These are phyloP conservation scores for Hortiboletus campestris DNA, from an alignment of 768 basidiomycete species.

Conservation along the genomic window DNA sequence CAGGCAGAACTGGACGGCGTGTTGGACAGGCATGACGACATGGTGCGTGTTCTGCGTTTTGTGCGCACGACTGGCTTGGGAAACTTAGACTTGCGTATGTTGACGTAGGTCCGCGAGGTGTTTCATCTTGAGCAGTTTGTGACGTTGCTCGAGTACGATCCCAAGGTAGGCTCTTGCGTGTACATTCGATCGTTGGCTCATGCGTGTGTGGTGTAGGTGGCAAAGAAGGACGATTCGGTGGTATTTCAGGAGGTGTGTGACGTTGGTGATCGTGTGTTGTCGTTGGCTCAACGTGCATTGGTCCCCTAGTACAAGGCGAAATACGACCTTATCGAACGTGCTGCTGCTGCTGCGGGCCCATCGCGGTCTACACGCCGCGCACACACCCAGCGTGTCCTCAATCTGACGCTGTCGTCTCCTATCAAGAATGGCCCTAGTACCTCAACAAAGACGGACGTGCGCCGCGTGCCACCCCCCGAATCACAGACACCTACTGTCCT, in stretches of 20 bases:
- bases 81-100: background rate
- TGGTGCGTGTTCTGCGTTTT: constrained; percentile 49
- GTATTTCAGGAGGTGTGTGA: constrained; percentile 71
- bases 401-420: constrained; percentile 33
- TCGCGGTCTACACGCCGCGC: constrained; percentile 62
- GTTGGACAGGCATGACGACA: constrained; percentile 64
- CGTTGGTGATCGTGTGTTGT: background rate
- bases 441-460: constrained; percentile 12
- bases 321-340: constrained; percentile 59
- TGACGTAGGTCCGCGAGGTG: constrained; percentile 69
- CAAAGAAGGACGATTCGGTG: constrained; percentile 67
- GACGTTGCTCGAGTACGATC: constrained; percentile 74
- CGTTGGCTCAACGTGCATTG: constrained; percentile 1
- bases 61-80: background rate
- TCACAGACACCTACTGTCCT: constrained; percentile 1
- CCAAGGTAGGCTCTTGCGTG: constrained; percentile 45
- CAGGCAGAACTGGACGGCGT: constrained; percentile 59
- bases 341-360: constrained; percentile 40
- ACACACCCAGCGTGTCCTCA: constrained; percentile 52
- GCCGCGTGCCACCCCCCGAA: constrained; percentile 4
- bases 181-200: background rate
- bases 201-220: constrained; percentile 43
- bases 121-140: constrained; percentile 88
- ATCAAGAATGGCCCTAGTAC: constrained; percentile 8
- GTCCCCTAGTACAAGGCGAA: constrained; percentile 53